A percentile compares a stretch with the other conserved stretches of the same genome.
These are phyloP conservation scores for Phytophthora vignae DNA, from an alignment of 352 stramenopile genomes.

Conservation along the genomic window DNA sequence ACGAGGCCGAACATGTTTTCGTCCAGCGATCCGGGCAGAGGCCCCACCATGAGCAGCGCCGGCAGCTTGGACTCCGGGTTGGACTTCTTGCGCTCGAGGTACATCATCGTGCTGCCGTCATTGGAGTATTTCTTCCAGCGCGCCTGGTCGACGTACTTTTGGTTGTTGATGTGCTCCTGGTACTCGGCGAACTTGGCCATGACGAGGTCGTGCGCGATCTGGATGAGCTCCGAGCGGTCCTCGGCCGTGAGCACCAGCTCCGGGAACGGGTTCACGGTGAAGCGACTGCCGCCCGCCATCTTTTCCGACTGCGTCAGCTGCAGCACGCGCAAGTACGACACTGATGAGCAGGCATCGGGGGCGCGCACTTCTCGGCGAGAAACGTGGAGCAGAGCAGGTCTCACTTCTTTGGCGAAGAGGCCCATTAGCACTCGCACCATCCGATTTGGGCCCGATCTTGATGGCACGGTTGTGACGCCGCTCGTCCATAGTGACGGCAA, in stretches of 20 bases:
- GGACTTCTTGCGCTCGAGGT: slow-evolving; percentile 18
- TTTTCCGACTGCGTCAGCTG: neutral
- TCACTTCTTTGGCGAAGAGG: neutral
- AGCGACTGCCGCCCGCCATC: slow-evolving; percentile 18
- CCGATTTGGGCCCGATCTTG: neutral
- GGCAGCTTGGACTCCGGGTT: slow-evolving; percentile 26
- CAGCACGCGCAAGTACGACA: neutral
- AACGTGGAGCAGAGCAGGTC: neutral
- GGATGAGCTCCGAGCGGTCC: slow-evolving; percentile 17
- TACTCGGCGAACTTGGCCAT: slow-evolving; percentile 20
- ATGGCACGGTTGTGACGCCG: neutral
- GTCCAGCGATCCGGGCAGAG: slow-evolving; percentile 35
- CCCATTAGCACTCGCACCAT: slow-evolving; percentile 5
- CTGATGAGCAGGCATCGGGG: neutral
- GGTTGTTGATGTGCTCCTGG: slow-evolving; percentile 12
- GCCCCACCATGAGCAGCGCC: slow-evolving; percentile 31
- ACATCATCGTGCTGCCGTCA: slow-evolving; percentile 11
- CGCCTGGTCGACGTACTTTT: slow-evolving; percentile 11
- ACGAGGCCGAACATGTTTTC: slow-evolving; percentile 53
- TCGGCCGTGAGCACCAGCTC: slow-evolving; percentile 9
- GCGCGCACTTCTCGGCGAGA: neutral
- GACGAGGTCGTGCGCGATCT: slow-evolving; percentile 15
- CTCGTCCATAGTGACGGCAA: neutral
- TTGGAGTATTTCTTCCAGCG: slow-evolving; percentile 28
- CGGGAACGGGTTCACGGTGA: slow-evolving; percentile 25